Percentiles rank a stretch among this genome's conserved stretches.
Evolutionary conservation across 2,329 filamentous ascomycete species (phyloP).

Genomic region (Hypoxylon sp.): DNA sequence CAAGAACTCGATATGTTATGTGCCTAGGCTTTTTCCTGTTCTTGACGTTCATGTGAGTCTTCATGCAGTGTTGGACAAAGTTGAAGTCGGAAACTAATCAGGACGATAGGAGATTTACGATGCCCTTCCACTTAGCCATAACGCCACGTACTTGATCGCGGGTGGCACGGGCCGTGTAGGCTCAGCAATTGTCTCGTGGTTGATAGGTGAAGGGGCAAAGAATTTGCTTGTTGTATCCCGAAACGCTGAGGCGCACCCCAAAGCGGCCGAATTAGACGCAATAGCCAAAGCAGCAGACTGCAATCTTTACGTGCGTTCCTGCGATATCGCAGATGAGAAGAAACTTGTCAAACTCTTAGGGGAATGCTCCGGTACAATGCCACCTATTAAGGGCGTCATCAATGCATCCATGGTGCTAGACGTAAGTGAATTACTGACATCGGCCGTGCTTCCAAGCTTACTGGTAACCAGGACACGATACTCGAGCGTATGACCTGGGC

Average conservation of each 20-base stretch:
- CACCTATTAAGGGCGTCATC: background rate
- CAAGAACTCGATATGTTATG: background rate
- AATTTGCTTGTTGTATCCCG: conserved; percentile 3
- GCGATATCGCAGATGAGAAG: background rate
- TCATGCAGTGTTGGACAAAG: background rate
- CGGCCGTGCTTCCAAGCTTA: background rate
- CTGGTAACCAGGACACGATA: background rate
- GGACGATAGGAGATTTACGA: background rate
- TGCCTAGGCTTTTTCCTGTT: background rate
- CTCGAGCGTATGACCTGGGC: background rate
- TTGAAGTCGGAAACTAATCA: background rate
- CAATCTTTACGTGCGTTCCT: background rate
- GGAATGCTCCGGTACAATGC: background rate
- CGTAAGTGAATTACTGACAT: background rate
- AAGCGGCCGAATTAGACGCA: background rate
- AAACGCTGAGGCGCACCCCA: background rate
- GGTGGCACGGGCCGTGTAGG: background rate
- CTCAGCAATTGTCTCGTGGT: background rate
- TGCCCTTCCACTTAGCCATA: background rate
- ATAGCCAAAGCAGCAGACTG: background rate
- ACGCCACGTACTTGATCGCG: background rate
- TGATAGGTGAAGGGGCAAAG: conserved; percentile 1
- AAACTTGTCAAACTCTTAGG: background rate
- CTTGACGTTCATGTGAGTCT: background rate
- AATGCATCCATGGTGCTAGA: background rate